Evolutionary conservation across 495 filamentous ascomycete genomes (phyloP), one percentile per base, ranked within the genome.

Genomic region (Trichoderma orchidacearum): DNA sequence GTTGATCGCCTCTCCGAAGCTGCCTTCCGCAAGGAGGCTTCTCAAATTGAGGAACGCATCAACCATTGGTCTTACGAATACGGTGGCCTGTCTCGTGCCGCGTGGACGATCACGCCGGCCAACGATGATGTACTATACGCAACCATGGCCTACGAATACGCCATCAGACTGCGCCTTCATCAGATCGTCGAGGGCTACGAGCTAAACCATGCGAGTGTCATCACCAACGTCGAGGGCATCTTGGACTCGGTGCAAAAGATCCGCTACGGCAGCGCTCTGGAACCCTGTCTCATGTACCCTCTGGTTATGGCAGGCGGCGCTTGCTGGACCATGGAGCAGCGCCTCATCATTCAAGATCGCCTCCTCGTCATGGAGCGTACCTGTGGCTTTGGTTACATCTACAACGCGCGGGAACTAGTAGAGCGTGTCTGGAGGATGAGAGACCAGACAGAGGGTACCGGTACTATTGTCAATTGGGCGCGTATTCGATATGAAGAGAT

Each of bases 51-150:
- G 9, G 53, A 55, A 9, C 30, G 31, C 5, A 55, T 55, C 53
- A 55, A 55, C 53, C 53, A 55, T 17, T 55, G 53, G 53, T 55
- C 53, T 15, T 55, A 55, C 18, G 53, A 55, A n/a, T 36, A 55
- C 31, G 53, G 53, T 7, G 53, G 53, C 23, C 53, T 11, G 7
- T 11, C n/a, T 17, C 30, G 53, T 2, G 53, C 53, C 2, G 53
- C 32, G 6, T 27, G 23, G 30, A 55, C 30, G 13, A 18, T 30
- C 17, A 25, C 12, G 5, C 27, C 29, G 5, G 21, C 30, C 53
- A 34, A 55, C 8, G 53, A 32, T 5, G 53, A 55, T 35, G 53
- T 34, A 0, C 1, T 55, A 13, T 23, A 55, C 31, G 53, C 53
- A 32, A 55, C 53, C 15, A 32, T 32, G 30, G 53, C 53, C 18